Evolutionary conservation across 192 early-diverging fungal genomes (phyloP), one percentile per base, ranked within the genome.

Genomic region (Dissophora ornata): DNA sequence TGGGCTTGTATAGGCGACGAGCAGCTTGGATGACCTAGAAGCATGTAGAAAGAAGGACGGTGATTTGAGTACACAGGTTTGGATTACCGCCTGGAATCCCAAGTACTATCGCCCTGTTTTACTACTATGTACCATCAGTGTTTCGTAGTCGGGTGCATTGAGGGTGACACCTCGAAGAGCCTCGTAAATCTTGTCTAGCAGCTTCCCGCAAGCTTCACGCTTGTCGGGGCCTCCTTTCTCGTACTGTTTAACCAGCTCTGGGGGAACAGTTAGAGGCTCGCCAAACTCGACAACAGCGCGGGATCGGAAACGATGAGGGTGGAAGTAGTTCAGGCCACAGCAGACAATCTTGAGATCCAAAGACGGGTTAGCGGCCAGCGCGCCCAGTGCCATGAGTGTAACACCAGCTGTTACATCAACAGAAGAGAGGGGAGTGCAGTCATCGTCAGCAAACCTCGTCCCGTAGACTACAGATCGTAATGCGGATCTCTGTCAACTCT

Each of bases 221-320:
- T 95, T 96, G 2, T 92, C 89, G 0, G 75, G 59, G 9, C 98
- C 98, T 54, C 96, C 97, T 33, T 78, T 67, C 52, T 84, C 89
- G 82, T 93, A 99, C 70, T 89, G 86, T 24, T 89, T 87, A 16
- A 99, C 92, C 4, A 94, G 80, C 64, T 95, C 92, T 5, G 77
- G 62, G 9, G 91, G 79, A 11, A 99, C 86, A 15, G 88, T 85
- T 55, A 99, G 91, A 0, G 95, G 95, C 40, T 94, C 87, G 38
- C 98, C 96, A 87, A 95, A 99, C 80, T 99, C 97, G 38, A 98
- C 88, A 29, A 98, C 97, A 21, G 97, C 96, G 57, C 96, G 91
- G 10, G 95, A 96, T 49, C 98, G 90, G 89, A 98, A 99, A 81
- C 92, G 84, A 77, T 90, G 88, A 16, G 97, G 91, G 75, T 99